These are phyloP conservation scores for Arthrobotrys iridis DNA, from an alignment of 2,329 filamentous ascomycete genomes.

Conservation along the genomic window DNA sequence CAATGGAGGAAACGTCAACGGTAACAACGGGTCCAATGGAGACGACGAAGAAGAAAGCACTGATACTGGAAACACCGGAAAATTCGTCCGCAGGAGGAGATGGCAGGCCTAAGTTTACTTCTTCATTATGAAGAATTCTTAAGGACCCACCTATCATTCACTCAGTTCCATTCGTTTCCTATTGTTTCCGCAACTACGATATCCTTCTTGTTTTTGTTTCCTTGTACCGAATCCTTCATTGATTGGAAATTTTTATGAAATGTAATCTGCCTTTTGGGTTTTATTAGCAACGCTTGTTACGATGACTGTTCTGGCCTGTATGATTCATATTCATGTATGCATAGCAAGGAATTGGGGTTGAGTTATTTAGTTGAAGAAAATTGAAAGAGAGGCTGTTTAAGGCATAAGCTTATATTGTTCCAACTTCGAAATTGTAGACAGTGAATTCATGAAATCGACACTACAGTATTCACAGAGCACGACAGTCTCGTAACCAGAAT, in stretches of 20 bases:
- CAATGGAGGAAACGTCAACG: neutral
- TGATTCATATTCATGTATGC: conserved; percentile 11
- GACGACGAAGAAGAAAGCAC: too few relatives aligned
- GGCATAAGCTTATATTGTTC: neutral
- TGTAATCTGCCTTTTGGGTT: neutral
- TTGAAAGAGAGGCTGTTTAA: conserved; percentile 9
- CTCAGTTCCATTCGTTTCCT: neutral
- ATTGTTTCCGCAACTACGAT: neutral
- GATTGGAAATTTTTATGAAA: conserved; percentile 8
- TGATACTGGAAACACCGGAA: neutral
- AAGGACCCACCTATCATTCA: neutral
- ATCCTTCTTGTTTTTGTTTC: conserved; percentile 1
- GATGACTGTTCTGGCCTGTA: conserved; percentile 6
- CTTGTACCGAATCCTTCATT: neutral
- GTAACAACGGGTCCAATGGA: neutral
- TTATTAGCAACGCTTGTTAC: conserved; percentile 5
- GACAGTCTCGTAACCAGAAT: neutral
- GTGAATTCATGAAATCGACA: too few relatives aligned
- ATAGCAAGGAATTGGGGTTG: neutral
- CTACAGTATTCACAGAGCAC: too few relatives aligned
- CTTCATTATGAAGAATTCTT: neutral
- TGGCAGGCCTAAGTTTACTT: neutral
- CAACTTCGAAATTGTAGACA: neutral
- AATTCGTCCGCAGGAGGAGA: neutral
- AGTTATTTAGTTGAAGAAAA: conserved; percentile 12